A percentile compares a stretch with the other conserved stretches of the same genome.
Evolutionary conservation across 1,139 yeast species (phyloP).

Genomic region (Candida tetrigidarum): DNA sequence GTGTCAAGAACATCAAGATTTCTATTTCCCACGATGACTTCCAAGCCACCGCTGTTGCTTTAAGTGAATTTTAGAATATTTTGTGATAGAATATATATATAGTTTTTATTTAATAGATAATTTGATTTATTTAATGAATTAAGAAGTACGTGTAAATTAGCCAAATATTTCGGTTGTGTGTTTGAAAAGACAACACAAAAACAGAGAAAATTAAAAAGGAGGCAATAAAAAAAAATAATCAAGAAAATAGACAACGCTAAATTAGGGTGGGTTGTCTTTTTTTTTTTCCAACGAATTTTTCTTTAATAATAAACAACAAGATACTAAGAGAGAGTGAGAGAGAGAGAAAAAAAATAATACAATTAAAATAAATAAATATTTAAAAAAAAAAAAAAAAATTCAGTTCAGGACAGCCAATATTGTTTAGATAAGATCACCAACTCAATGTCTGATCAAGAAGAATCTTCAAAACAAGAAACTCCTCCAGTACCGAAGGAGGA

Average conservation of each 20-base stretch:
- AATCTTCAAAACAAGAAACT: slow-evolving; percentile 1
- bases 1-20: slow-evolving; percentile 75
- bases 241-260: slow-evolving; percentile 5
- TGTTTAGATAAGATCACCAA: slow-evolving; percentile 4
- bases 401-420: background rate
- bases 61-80: slow-evolving; percentile 58
- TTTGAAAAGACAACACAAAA: background rate
- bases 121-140: background rate
- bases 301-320: slow-evolving; percentile 3
- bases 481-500: background rate
- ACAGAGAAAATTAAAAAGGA: background rate
- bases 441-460: slow-evolving; percentile 11
- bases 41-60: slow-evolving; percentile 98
- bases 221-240: background rate
- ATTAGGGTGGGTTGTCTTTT: background rate
- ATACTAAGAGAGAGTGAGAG: background rate
- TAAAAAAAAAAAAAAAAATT: slow-evolving; percentile 6
- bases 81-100: slow-evolving; percentile 1
- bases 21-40: slow-evolving; percentile 95
- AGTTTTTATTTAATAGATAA: background rate
- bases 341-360: slow-evolving; percentile 6
- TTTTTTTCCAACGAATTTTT: slow-evolving; percentile 4
- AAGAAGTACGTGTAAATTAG: background rate
- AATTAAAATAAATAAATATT: background rate
- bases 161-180: background rate